Evolutionary conservation across 305 asterid species (phyloP).

Genomic region (Fraxinus sp.): DNA sequence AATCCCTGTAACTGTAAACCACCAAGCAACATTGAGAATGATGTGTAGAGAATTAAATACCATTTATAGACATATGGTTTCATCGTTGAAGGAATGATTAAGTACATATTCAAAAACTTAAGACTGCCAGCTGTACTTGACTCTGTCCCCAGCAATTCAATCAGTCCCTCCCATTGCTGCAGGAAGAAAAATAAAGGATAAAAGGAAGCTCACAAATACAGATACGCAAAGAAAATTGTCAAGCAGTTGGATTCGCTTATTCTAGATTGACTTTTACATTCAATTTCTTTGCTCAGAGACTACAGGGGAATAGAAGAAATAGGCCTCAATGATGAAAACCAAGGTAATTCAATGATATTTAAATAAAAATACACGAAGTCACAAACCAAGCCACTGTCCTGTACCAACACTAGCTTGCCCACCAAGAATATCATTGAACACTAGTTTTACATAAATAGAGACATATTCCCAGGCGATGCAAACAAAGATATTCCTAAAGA

Average conservation of each 20-base stretch:
- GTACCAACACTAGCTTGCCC: background rate
- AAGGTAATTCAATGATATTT: background rate
- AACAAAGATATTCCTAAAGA: background rate
- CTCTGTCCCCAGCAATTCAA: conserved; percentile 79
- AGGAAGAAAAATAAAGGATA: conserved; percentile 15
- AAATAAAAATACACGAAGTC: background rate
- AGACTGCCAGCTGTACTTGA: conserved; percentile 82
- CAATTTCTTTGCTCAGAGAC: conserved; percentile 3
- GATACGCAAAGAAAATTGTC: conserved; percentile 8
- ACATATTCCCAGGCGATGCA: background rate
- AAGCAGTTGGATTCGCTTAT: conserved; percentile 9
- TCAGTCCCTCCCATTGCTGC: conserved; percentile 99
- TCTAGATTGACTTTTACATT: background rate
- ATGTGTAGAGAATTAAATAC: conserved; percentile 1
- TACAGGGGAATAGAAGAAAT: background rate
- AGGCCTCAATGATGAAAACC: background rate
- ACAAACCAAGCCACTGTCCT: background rate
- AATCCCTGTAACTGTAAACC: conserved; percentile 78
- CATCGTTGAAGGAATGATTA: conserved; percentile 3
- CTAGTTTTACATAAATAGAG: background rate
- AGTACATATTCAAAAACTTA: conserved; percentile 82
- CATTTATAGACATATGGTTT: conserved; percentile 1
- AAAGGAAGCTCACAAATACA: conserved; percentile 10
- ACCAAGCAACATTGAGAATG: conserved; percentile 18
- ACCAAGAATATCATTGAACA: background rate